Evolutionary conservation across 352 stramenopile species (phyloP), one percentile per base, ranked within the genome.

Genomic region (Phytophthora podocarpi): DNA sequence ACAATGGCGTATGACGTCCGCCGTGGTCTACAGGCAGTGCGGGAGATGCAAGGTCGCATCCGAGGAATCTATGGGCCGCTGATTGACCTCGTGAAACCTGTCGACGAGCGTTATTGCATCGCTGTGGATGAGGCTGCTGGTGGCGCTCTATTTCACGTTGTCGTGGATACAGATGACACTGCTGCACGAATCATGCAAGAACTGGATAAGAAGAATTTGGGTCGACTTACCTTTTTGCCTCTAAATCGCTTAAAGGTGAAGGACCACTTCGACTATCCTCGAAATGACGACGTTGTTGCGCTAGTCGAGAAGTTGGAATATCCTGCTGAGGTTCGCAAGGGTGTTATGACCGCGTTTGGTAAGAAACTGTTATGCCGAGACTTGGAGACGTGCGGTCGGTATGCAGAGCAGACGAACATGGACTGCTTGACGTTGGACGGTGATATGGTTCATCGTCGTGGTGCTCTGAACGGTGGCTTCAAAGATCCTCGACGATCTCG

Each of bases 401-500:
- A 92, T 39, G 74, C 78, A 6, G 72, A 93, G 69, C 72, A 85
- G 48, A 85, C 78, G 3, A 90, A 95, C 55, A 98, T 99, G 90
- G 97, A 99, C 78, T 98, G 96, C 45, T 86, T 99, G 39, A 99
- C 98, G 9, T 75, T 99, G 12, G 96, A 99, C 34, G 98, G 98
- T 40, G 97, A 99, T 68, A 89, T 99, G 74, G 97, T 98, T 47
- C 97, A 97, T 52, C 90, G 96, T 27, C 94, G 96, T 41, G 98
- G 98, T 72, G 96, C 92, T n/a, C 73, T 99, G 4, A 94, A 98
- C 18, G 98, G 98, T 55, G 98, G 98, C 7, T 99, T 96, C 64
- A 95, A 98, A 26, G 97, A 99, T 54, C 77, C 74, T 10, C 84
- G 89, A 49, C 71, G 73, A 62, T 96, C 87, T 45, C 78, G 80